Evolutionary conservation across 352 stramenopile genomes (phyloP).

Genomic region (Phytophthora colocasiae): DNA sequence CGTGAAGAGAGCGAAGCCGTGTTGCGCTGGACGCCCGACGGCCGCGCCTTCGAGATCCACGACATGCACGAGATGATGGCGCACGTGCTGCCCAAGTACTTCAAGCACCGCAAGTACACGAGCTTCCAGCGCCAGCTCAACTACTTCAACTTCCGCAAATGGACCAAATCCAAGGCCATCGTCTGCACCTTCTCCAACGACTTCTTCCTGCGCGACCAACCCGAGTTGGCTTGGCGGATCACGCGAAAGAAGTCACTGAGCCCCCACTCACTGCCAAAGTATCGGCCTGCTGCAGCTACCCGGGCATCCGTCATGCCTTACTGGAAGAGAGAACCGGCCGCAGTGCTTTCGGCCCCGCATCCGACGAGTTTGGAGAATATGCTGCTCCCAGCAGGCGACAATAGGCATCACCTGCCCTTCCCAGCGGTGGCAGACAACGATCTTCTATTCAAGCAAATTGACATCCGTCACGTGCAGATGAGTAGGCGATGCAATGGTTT

Average conservation of each 20-base stretch:
- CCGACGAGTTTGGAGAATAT: slow-evolving; percentile 17
- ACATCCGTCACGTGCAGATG: slow-evolving; percentile 25
- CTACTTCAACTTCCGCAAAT: slow-evolving; percentile 95
- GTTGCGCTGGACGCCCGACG: slow-evolving; percentile 71
- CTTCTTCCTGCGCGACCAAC: slow-evolving; percentile 73
- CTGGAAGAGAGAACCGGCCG: slow-evolving; percentile 22
- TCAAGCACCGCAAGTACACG: slow-evolving; percentile 95
- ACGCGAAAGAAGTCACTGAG: slow-evolving; percentile 70
- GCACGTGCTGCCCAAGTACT: slow-evolving; percentile 92
- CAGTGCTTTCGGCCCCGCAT: slow-evolving; percentile 11
- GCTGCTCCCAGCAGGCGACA: slow-evolving; percentile 16
- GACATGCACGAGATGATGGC: slow-evolving; percentile 86
- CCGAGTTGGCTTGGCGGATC: slow-evolving; percentile 69
- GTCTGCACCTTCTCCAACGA: slow-evolving; percentile 85
- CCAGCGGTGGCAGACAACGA: slow-evolving; percentile 31
- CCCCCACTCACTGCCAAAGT: slow-evolving; percentile 22
- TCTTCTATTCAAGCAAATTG: slow-evolving; percentile 47
- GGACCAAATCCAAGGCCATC: slow-evolving; percentile 83
- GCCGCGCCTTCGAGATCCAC: slow-evolving; percentile 75
- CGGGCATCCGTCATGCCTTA: slow-evolving; percentile 29
- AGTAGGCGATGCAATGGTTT: slow-evolving; percentile 25
- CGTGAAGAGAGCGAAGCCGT: slow-evolving; percentile 60
- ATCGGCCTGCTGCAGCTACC: slow-evolving; percentile 1
- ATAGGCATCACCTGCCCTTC: slow-evolving; percentile 26
- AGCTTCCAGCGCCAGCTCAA: slow-evolving; percentile 95